Conservation (phyloP, 2,329 filamentous ascomycete genomes). For the Beauveria brongniartii region DNA sequence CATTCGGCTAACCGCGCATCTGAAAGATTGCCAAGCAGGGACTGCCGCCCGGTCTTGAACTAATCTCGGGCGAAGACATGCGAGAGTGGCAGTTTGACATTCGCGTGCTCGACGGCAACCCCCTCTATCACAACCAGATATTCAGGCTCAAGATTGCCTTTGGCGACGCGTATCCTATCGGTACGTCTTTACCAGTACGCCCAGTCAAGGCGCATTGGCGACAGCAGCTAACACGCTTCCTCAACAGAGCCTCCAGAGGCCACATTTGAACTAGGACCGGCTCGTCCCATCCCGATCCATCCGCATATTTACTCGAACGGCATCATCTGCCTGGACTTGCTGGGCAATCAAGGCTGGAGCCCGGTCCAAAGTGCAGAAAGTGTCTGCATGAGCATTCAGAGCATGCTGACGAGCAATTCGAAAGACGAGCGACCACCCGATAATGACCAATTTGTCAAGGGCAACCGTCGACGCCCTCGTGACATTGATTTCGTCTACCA, state of each 20-base stretch:
- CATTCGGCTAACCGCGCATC: neutral
- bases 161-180: constrained; percentile 78
- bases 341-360: constrained; percentile 84
- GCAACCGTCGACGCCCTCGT: constrained; percentile 68
- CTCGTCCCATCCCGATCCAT: constrained; percentile 77
- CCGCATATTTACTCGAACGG: constrained; percentile 98
- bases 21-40: constrained; percentile 44
- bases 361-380: constrained; percentile 96
- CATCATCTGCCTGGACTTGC: constrained; percentile 93
- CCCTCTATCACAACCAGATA: constrained; percentile 70
- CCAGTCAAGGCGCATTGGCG: neutral
- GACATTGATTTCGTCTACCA: constrained; percentile 95
- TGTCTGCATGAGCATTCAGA: constrained; percentile 94
- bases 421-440: constrained; percentile 86
- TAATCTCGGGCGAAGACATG: constrained; percentile 67
- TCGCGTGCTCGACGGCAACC: constrained; percentile 79
- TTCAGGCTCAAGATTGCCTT: constrained; percentile 88
- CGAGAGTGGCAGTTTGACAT: constrained; percentile 88
- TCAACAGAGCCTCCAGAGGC: constrained; percentile 83
- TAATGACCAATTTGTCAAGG: constrained; percentile 79
- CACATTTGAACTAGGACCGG: constrained; percentile 63
- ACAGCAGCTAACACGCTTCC: neutral
- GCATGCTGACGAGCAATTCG: constrained; percentile 93
- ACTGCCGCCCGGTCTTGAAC: constrained; percentile 62
- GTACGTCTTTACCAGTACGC: constrained; percentile 35